phyloP scores from a whole-genome alignment of 805 yeast species.

The Yarrowia alimentaria region DNA sequence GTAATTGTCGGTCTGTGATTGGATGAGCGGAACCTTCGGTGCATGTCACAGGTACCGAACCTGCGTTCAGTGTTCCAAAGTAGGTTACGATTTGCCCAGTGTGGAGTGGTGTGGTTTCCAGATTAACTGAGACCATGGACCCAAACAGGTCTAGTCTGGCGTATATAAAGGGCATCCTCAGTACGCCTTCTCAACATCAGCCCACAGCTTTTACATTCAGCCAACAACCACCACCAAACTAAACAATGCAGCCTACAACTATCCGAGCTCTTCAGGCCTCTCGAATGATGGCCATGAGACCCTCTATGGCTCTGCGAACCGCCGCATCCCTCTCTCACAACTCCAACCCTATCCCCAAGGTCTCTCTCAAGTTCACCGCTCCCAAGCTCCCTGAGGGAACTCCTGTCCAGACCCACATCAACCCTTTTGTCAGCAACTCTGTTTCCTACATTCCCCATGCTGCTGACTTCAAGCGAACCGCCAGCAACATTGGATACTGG shows the following conservation, averaged over 20 bases:
- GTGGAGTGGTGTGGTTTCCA: too few species aligned
- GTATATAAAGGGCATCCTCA: background rate
- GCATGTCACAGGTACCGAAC: too few species aligned
- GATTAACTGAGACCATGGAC: too few species aligned
- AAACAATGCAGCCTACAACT: conserved; percentile 20
- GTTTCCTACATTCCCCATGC: conserved; percentile 10
- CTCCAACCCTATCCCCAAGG: background rate
- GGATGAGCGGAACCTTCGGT: too few species aligned
- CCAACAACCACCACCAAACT: conserved; percentile 5
- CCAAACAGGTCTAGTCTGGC: too few species aligned
- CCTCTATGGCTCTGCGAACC: background rate
- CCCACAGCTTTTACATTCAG: background rate
- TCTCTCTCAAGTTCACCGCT: conserved; percentile 6
- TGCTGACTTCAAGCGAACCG: conserved; percentile 18
- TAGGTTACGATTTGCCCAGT: too few species aligned
- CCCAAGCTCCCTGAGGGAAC: background rate
- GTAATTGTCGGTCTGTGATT: too few species aligned
- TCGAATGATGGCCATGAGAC: conserved; percentile 24
- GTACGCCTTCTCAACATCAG: background rate
- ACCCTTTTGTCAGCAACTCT: conserved; percentile 16
- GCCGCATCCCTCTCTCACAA: background rate
- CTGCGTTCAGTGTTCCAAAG: too few species aligned
- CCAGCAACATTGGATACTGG: conserved; percentile 1
- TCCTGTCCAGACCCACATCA: background rate
- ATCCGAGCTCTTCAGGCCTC: conserved; percentile 24